These are phyloP conservation scores for Pythium chondricola DNA, from an alignment of 352 stramenopile genomes.

Conservation along the genomic window DNA sequence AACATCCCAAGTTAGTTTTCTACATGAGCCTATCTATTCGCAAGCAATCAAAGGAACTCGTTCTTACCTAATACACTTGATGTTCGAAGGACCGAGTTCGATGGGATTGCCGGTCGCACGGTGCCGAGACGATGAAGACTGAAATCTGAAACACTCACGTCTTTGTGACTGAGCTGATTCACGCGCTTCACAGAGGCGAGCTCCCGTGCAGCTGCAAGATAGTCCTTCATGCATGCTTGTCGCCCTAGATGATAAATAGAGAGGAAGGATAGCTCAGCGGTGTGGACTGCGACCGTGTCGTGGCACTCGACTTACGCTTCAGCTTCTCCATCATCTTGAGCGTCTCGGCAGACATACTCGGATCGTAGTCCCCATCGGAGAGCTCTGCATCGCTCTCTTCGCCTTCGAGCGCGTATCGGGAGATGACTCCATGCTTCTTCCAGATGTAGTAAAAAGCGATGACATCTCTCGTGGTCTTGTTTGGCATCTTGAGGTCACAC, in stretches of 20 bases:
- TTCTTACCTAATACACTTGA: background rate
- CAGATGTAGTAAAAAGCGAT: conserved; percentile 85
- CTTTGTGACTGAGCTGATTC: conserved; percentile 21
- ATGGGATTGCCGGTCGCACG: conserved; percentile 47
- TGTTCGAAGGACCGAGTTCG: conserved; percentile 18
- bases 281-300: background rate
- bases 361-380: conserved; percentile 32
- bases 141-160: conserved; percentile 30
- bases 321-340: conserved; percentile 58
- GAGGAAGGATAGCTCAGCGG: background rate
- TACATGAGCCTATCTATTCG: no score
- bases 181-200: conserved; percentile 30
- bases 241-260: conserved; percentile 29
- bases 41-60: no score
- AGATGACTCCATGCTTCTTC: conserved; percentile 59
- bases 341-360: conserved; percentile 46
- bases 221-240: conserved; percentile 63
- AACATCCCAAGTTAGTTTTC: background rate
- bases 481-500: no score
- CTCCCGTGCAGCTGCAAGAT: conserved; percentile 46
- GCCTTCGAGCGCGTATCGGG: conserved; percentile 3
- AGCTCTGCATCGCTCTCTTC: conserved; percentile 17
- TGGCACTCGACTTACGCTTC: conserved; percentile 29
- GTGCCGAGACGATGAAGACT: conserved; percentile 38
- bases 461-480: conserved; percentile 56